A percentile compares a stretch with the other conserved stretches of the same genome.
These are phyloP conservation scores for Dictyostelium intermedium DNA, from an alignment of 78 protist species.

Conservation along the genomic window DNA sequence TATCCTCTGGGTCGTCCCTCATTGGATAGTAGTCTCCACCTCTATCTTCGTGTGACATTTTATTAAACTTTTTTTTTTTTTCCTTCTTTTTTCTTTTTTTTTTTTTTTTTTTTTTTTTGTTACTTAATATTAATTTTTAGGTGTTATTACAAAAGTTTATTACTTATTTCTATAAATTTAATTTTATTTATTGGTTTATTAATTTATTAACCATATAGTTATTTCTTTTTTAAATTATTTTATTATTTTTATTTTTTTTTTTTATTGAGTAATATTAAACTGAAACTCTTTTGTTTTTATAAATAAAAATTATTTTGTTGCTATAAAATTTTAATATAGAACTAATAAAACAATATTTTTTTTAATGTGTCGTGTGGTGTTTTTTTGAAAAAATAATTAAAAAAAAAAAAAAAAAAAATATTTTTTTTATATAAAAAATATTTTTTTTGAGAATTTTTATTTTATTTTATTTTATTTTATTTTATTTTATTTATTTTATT, in stretches of 20 bases:
- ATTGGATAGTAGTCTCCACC: constrained; percentile 66
- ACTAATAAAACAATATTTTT: background rate
- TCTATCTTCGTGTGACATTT: background rate
- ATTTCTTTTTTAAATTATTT: background rate
- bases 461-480: background rate
- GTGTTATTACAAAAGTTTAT: background rate
- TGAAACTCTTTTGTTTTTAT: background rate
- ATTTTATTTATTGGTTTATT: background rate
- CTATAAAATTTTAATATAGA: background rate
- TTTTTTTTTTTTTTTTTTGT: background rate
- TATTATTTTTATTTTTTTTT: background rate
- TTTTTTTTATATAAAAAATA: background rate
- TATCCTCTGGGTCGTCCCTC: background rate
- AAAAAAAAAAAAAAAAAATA: background rate
- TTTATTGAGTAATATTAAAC: background rate
- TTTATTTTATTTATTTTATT: no score
- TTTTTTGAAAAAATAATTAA: background rate
- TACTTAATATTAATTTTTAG: background rate
- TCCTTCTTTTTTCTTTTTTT: background rate
- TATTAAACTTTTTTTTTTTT: background rate
- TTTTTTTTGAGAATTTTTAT: background rate
- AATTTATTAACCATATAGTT: background rate
- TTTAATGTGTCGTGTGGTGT: background rate
- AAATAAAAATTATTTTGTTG: background rate
- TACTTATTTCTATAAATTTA: background rate